Percentiles rank a stretch among this genome's conserved stretches.
These are phyloP conservation scores for Isatis lusitanica DNA, from an alignment of 441 rosid species.

Conservation along the genomic window DNA sequence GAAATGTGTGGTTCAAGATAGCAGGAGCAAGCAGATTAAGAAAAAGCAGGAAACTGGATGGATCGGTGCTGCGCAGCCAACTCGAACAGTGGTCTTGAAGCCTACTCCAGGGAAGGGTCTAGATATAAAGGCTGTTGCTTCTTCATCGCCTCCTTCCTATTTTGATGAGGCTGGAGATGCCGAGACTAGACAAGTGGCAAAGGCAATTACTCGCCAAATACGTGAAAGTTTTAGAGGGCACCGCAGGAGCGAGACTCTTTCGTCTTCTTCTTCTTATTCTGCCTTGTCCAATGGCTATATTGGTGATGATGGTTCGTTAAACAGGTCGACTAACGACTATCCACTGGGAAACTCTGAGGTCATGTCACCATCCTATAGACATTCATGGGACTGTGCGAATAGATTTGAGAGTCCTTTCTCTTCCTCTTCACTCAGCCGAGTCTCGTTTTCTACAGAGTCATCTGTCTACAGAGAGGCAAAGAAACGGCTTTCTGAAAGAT, in stretches of 20 bases:
- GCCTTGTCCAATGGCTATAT: conserved; percentile 68
- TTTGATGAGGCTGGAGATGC: conserved; percentile 54
- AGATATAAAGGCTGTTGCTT: conserved; percentile 50
- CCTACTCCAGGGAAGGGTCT: conserved; percentile 65
- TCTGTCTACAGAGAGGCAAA: conserved; percentile 87
- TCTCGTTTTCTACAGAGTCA: conserved; percentile 74
- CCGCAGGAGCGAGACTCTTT: conserved; percentile 56
- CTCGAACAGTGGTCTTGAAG: conserved; percentile 81
- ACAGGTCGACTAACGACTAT: conserved; percentile 58
- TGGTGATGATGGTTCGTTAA: conserved; percentile 65
- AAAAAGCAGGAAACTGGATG: conserved; percentile 45
- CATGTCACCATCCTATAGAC: conserved; percentile 66
- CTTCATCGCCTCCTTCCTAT: conserved; percentile 42
- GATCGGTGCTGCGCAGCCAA: conserved; percentile 58
- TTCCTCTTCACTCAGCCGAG: conserved; percentile 64
- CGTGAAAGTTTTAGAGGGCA: conserved; percentile 53
- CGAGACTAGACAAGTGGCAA: conserved; percentile 61
- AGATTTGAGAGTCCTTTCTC: conserved; percentile 64
- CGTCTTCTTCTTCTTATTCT: conserved; percentile 76
- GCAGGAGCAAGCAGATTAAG: conserved; percentile 44
- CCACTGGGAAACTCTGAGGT: conserved; percentile 59
- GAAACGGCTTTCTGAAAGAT: conserved; percentile 88
- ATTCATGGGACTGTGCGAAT: conserved; percentile 72
- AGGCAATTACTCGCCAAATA: conserved; percentile 50
- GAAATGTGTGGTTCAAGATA: conserved; percentile 38